A percentile compares a stretch with the other conserved stretches of the same genome.
These are phyloP conservation scores for Vigna unguiculata DNA, from an alignment of 306 rosid genomes.

Conservation along the genomic window DNA sequence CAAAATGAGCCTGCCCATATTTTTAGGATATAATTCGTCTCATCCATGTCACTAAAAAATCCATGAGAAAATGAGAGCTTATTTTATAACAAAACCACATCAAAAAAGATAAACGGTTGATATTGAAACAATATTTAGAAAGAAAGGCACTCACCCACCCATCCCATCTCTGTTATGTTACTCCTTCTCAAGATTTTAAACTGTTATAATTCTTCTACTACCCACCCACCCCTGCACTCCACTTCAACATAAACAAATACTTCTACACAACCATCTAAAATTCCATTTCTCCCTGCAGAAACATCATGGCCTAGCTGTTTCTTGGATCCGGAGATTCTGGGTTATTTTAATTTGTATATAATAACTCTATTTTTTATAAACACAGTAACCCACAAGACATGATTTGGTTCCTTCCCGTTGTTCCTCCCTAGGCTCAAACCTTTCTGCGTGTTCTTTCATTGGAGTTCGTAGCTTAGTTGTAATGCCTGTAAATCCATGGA, in stretches of 20 bases:
- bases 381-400: slow-evolving; percentile 79
- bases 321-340: slow-evolving; percentile 97
- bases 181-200: slow-evolving; percentile 58
- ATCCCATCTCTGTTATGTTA: slow-evolving; percentile 48
- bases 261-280: slow-evolving; percentile 60
- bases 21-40: slow-evolving; percentile 47
- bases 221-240: slow-evolving; percentile 53
- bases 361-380: slow-evolving; percentile 38
- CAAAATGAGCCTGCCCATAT: slow-evolving; percentile 48
- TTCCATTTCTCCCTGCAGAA: slow-evolving; percentile 67
- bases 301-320: slow-evolving; percentile 94
- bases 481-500: slow-evolving; percentile 94
- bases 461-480: slow-evolving; percentile 69
- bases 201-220: slow-evolving; percentile 55
- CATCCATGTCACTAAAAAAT: slow-evolving; percentile 43
- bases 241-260: slow-evolving; percentile 65
- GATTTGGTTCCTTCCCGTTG: slow-evolving; percentile 82
- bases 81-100: slow-evolving; percentile 44
- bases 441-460: slow-evolving; percentile 53
- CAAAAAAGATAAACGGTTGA: slow-evolving; percentile 43
- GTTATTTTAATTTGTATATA: slow-evolving; percentile 47
- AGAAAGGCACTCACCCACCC: slow-evolving; percentile 58
- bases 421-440: slow-evolving; percentile 81
- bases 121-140: slow-evolving; percentile 45
- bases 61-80: slow-evolving; percentile 57